Evolutionary conservation across 768 basidiomycete species (phyloP).

Genomic region (Boletus vermiculosoides): DNA sequence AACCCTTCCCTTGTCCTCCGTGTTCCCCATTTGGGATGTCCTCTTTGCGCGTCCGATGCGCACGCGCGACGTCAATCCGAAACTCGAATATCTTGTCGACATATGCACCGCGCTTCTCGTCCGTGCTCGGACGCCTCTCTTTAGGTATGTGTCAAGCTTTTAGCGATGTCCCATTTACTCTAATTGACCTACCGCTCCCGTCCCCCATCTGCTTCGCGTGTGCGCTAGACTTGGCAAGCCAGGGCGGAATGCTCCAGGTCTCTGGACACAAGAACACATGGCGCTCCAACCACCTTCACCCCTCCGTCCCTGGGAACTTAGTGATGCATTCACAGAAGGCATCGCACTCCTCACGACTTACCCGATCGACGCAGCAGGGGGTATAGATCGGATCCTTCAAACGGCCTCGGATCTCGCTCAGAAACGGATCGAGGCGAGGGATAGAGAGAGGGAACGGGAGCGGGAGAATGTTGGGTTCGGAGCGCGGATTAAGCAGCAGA

Average conservation of each 20-base stretch:
- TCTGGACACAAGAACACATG: constrained; percentile 53
- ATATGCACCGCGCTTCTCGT: constrained; percentile 70
- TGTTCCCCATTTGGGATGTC: constrained; percentile 68
- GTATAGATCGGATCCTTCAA: constrained; percentile 69
- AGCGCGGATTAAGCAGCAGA: constrained; percentile 51
- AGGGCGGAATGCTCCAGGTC: constrained; percentile 40
- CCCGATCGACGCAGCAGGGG: constrained; percentile 63
- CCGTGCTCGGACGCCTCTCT: constrained; percentile 50
- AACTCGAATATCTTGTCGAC: constrained; percentile 68
- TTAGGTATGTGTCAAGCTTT: constrained; percentile 43
- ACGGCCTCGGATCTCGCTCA: constrained; percentile 59
- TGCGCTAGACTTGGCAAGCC: constrained; percentile 52
- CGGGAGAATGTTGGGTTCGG: constrained; percentile 46
- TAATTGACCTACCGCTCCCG: background rate
- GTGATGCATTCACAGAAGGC: constrained; percentile 66
- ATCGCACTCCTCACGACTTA: constrained; percentile 64
- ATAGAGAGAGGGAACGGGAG: constrained; percentile 27
- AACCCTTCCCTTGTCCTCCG: constrained; percentile 61
- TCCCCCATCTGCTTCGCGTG: background rate
- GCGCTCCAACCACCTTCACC: constrained; percentile 41
- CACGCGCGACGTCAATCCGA: constrained; percentile 52
- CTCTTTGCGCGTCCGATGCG: constrained; percentile 60
- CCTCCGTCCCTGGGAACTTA: constrained; percentile 48
- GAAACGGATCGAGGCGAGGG: constrained; percentile 44
- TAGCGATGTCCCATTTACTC: background rate